phyloP scores from a whole-genome alignment of 1,139 yeast species.

The Ashbya aceris region DNA sequence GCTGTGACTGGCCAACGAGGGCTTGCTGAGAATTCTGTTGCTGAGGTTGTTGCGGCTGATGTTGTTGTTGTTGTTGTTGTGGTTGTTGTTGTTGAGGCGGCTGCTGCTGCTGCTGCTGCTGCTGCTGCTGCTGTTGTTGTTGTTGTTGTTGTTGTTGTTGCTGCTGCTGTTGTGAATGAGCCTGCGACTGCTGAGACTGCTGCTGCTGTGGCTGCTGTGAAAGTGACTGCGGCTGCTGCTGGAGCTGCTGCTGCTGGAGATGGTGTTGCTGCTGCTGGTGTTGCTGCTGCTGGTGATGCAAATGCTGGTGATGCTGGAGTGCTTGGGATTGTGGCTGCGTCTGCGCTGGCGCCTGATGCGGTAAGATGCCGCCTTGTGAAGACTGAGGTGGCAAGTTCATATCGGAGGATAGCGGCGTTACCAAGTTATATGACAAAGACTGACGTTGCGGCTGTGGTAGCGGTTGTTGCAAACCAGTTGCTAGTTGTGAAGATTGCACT shows the following conservation, averaged over 20 bases:
- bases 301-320: slow-evolving; percentile 10
- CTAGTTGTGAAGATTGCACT: slow-evolving; percentile 17
- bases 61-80: slow-evolving; percentile 13
- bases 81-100: slow-evolving; percentile 8
- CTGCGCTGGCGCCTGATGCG: slow-evolving; percentile 5
- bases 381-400: slow-evolving; percentile 6
- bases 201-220: slow-evolving; percentile 1
- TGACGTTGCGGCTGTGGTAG: slow-evolving; percentile 9
- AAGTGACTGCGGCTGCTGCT: slow-evolving; percentile 8
- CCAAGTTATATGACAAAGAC: slow-evolving; percentile 5
- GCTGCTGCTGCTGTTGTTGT: slow-evolving; percentile 7
- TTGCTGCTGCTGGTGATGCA: slow-evolving; percentile 10
- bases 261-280: slow-evolving; percentile 9
- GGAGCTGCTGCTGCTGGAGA: slow-evolving; percentile 4
- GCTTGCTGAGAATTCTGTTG: slow-evolving; percentile 1
- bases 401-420: slow-evolving; percentile 10
- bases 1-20: background rate
- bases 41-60: slow-evolving; percentile 3
- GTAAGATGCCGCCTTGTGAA: slow-evolving; percentile 5
- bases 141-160: slow-evolving; percentile 5
- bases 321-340: slow-evolving; percentile 14
- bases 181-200: slow-evolving; percentile 2
- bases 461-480: slow-evolving; percentile 13
- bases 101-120: slow-evolving; percentile 5
- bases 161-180: slow-evolving; percentile 1